Base-by-base conservation (phyloP, 2,329 filamentous ascomycete species). In the Clonostachys sp. region DNA sequence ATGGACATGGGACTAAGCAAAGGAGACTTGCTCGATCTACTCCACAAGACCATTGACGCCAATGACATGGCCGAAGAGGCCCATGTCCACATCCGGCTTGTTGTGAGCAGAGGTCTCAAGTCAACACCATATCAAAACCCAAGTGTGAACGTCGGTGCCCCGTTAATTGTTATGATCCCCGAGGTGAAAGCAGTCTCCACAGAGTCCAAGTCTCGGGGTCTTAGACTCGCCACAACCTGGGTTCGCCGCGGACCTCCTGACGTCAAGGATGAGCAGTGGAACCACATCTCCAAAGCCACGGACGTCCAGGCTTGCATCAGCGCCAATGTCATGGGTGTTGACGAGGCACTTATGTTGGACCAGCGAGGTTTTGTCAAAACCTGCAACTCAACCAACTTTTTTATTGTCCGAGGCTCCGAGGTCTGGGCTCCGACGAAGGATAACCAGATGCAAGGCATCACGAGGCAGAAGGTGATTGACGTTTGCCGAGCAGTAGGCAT, bases 301-400 rank as follows among this genome's bases (percentile, higher is more conserved):
- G 59, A 62, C 35, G 57, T 62, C 9, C 58, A 61, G 41, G 59
- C 59, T 3, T 61, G 59, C 44, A 58, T 61, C 44, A 55, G 52
- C 40, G 59, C 59, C 41, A 60, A 59, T 41, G 48, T 58, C 9
- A 61, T 61, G 59, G 55, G 53, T 13, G 59, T 61, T 6, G 59
- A 62, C 45, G 59, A 62, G 46, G 59, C 59, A 6, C 49, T 61
- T 4, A 62, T 61, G 59, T 52, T 63, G 34, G 58, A 61, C 44
- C 47, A 55, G 36, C 48, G 51, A 12, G 59, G 59, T 2, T 61
- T 61, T 38, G 59, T 61, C 42, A 63, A 61, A 50, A 61, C 60
- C 5, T 61, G 60, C 51, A 63, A 63, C 51, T 61, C 60, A 34
- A 56, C 59, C 48, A 63, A 63, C 41, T 62, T 63, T 50, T 63